These are phyloP conservation scores for Talaromyces atroroseus DNA, from an alignment of 2,329 filamentous ascomycete species.

Conservation along the genomic window DNA sequence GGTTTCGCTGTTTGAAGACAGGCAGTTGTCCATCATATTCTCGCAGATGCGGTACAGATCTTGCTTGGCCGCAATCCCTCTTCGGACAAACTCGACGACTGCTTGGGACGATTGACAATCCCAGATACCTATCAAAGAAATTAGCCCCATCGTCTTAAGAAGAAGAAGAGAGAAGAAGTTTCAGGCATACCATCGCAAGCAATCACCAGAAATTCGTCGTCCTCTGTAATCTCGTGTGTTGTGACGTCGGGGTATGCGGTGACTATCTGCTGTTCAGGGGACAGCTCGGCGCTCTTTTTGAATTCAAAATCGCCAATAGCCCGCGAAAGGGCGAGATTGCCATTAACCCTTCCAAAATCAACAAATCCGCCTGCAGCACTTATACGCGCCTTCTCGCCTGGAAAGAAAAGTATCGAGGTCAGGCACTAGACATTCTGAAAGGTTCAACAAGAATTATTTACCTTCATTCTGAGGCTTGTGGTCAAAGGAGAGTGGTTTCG, in stretches of 20 bases:
- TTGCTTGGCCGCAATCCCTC: slow-evolving; percentile 94
- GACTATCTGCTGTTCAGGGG: slow-evolving; percentile 97
- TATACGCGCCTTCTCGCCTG: slow-evolving; percentile 93
- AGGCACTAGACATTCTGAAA: background rate
- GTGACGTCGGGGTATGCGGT: slow-evolving; percentile 95
- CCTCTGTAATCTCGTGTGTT: slow-evolving; percentile 79
- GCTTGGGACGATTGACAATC: slow-evolving; percentile 98
- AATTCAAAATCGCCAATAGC: slow-evolving; percentile 99
- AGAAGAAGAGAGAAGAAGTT: background rate
- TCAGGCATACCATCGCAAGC: slow-evolving; percentile 81
- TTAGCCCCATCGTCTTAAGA: slow-evolving; percentile 16
- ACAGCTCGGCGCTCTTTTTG: slow-evolving; percentile 96
- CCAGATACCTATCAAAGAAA: slow-evolving; percentile 80
- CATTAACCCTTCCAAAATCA: slow-evolving; percentile 96
- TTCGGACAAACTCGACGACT: slow-evolving; percentile 91
- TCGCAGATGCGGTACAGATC: slow-evolving; percentile 92
- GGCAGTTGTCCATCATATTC: slow-evolving; percentile 99
- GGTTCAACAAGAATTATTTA: slow-evolving; percentile 31
- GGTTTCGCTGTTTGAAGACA: slow-evolving; percentile 95
- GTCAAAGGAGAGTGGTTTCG: slow-evolving; percentile 97
- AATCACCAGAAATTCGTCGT: slow-evolving; percentile 93
- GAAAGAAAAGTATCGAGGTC: slow-evolving; percentile 3
- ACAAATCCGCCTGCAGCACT: slow-evolving; percentile 94
- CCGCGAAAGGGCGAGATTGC: slow-evolving; percentile 91
- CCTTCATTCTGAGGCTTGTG: slow-evolving; percentile 99